A percentile compares a stretch with the other conserved stretches of the same genome.
phyloP scores from a whole-genome alignment of 495 filamentous ascomycete species.

The Aspergillus mulundensis region DNA sequence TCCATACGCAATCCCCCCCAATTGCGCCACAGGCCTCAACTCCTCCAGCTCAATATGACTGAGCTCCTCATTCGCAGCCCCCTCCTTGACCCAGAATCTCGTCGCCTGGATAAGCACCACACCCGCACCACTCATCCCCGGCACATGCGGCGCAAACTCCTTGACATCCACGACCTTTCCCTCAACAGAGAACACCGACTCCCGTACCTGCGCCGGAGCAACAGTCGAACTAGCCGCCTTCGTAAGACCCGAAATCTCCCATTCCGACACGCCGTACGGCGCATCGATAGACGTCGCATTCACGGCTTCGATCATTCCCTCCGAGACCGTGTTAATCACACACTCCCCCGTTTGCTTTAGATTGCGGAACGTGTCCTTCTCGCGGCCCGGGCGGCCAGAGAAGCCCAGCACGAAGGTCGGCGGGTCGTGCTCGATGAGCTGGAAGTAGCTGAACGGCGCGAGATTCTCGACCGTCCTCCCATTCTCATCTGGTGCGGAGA shows the following conservation, averaged over 20 bases:
- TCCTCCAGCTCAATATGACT: slow-evolving; percentile 67
- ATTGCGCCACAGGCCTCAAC: slow-evolving; percentile 63
- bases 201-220: slow-evolving; percentile 59
- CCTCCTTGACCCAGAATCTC: slow-evolving; percentile 77
- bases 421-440: slow-evolving; percentile 77
- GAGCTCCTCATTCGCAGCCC: slow-evolving; percentile 66
- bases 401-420: slow-evolving; percentile 80
- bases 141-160: slow-evolving; percentile 63
- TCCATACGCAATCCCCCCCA: slow-evolving; percentile 79
- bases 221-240: slow-evolving; percentile 59
- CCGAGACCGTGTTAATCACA: slow-evolving; percentile 76
- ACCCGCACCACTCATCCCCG: slow-evolving; percentile 65
- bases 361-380: slow-evolving; percentile 73
- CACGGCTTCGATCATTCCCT: slow-evolving; percentile 79
- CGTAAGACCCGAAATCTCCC: slow-evolving; percentile 69
- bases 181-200: slow-evolving; percentile 78
- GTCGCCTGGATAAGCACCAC: slow-evolving; percentile 74
- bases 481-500: slow-evolving; percentile 44
- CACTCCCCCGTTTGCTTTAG: slow-evolving; percentile 58
- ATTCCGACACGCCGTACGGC: slow-evolving; percentile 73
- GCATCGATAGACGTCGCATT: slow-evolving; percentile 71
- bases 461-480: slow-evolving; percentile 54
- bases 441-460: slow-evolving; percentile 78
- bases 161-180: slow-evolving; percentile 64
- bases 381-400: slow-evolving; percentile 44